Base-by-base conservation (phyloP, 257 asterid species). In the Thymus quinquecostatus region DNA sequence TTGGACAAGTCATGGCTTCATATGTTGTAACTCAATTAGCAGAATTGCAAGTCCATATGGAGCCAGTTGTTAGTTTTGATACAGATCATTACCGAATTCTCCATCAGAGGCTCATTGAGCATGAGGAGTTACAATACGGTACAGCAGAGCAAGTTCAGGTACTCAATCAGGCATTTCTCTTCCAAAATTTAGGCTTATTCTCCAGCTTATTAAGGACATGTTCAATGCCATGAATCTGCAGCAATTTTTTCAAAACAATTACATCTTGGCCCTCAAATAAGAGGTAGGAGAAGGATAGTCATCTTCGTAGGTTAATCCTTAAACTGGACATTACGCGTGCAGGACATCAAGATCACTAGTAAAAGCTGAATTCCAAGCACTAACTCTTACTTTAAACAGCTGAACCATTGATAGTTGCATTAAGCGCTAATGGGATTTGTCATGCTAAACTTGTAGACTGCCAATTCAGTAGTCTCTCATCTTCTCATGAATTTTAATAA, bases 1-100 rank as follows among this genome's bases (percentile, higher is more conserved):
- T 94, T 59, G 99, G 99, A 72, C 99, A 91, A 79, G 87, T 94
- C 70, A 94, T 94, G 97, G 99, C 99, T 70, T 91, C 97, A 66
- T 86, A 89, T 81, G 96, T 89, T 57, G 79, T 81, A 67, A 89
- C 96, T 60, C 92, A 89, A 78, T 79, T 94, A 58, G 96, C 96
- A 55, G 91, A 78, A 62, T 66, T 94, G 82, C 90, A 87, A 76
- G 89, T 94, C 73, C 85, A 86, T 69, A 84, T 87, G 96, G 97
- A 94, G 68, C 97, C 97, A 12, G 86, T 94, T 66, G 97, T 91
- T 71, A 94, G 91, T 77, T 84, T 91, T 74, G 96, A 89, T 80
- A 68, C 57, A 64, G 99, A 94, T 77, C 97, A 88, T 80, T 94
- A 91, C 65, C 82, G 84, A 48, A 77, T 88, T 38, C 89, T 94